phyloP scores from a whole-genome alignment of 2,329 filamentous ascomycete genomes.

The Fusarium abutilonis region DNA sequence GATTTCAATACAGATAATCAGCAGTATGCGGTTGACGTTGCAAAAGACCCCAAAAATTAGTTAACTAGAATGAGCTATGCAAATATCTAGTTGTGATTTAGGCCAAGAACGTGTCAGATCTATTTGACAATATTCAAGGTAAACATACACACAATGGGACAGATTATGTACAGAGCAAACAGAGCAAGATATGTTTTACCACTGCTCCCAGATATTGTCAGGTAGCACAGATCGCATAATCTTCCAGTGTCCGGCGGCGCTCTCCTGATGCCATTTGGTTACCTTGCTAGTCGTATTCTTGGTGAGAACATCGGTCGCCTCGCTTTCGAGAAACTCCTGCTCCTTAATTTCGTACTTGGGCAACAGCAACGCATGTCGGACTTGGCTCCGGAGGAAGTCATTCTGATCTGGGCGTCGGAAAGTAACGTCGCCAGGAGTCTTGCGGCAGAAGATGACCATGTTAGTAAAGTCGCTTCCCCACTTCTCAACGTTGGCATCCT shows the following conservation, averaged over 20 bases:
- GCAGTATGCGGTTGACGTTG: constrained; percentile 44
- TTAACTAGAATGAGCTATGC: not conserved
- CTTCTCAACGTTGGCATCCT: constrained; percentile 58
- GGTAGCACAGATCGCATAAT: constrained; percentile 91
- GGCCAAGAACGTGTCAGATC: constrained; percentile 4
- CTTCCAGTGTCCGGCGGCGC: constrained; percentile 86
- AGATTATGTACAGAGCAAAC: constrained; percentile 3
- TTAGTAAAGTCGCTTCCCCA: constrained; percentile 83
- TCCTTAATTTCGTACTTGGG: constrained; percentile 76
- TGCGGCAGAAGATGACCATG: constrained; percentile 94
- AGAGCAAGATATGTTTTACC: constrained; percentile 54
- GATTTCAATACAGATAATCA: constrained; percentile 52
- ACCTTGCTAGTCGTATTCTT: constrained; percentile 73
- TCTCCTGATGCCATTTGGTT: constrained; percentile 75
- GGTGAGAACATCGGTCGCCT: constrained; percentile 64
- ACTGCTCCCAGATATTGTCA: constrained; percentile 82
- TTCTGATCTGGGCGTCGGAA: constrained; percentile 73
- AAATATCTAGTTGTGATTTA: constrained; percentile 3
- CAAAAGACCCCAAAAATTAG: constrained; percentile 31
- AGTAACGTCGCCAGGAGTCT: constrained; percentile 60
- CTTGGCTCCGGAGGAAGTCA: constrained; percentile 78
- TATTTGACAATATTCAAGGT: constrained; percentile 6
- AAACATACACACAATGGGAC: constrained; percentile 14
- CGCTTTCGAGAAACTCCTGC: constrained; percentile 57
- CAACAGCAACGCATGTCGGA: constrained; percentile 74